Evolutionary conservation across 169 alveolate species (phyloP), one percentile per base, ranked within the genome.

Genomic region (Eimeria necatrix): DNA sequence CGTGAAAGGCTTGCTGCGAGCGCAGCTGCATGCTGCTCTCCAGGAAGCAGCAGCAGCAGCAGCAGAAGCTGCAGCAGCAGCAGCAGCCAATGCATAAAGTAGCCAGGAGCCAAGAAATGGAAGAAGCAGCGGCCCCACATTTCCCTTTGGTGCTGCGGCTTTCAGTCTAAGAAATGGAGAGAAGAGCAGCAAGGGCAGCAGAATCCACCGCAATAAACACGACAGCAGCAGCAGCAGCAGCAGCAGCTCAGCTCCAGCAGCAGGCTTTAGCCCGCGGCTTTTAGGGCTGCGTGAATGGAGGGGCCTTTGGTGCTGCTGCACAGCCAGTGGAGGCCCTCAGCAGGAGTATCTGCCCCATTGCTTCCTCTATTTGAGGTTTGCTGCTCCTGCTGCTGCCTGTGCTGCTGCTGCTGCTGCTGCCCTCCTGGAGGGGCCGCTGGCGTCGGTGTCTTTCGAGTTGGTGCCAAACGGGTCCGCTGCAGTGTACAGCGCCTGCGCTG

Each of bases 21-120:
- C n/a, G 22, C 73, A 61, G n/a, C 22, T 7, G 32, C 73, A 7
- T 10, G 73, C 73, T 61, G 73, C 73, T 4, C 73, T 18, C 24
- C 73, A 10, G 16, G 32, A 61, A 7, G n/a, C 73, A 61, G 73
- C 16, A 61, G 73, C 73, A 61, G n/a, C 73, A 61, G 73, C 73
- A 61, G 73, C n/a, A 61, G 73, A 20, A 61, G 73, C 73, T 18
- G 73, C 73, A 61, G 73, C 73, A 61, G n/a, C n/a, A n/a, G n/a
- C n/a, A n/a, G n/a, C n/a, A n/a, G n/a, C n/a, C n/a, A n/a, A n/a
- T n/a, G n/a, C n/a, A n/a, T n/a, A n/a, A n/a, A n/a, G n/a, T n/a
- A n/a, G n/a, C n/a, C n/a, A n/a, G n/a, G n/a, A n/a, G n/a, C 64
- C 8, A 56, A 56, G 64, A 56, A 8, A 14, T 14, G 14, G 64